These are phyloP conservation scores for Aspergillus homomorphus DNA, from an alignment of 495 filamentous ascomycete species.

Conservation along the genomic window DNA sequence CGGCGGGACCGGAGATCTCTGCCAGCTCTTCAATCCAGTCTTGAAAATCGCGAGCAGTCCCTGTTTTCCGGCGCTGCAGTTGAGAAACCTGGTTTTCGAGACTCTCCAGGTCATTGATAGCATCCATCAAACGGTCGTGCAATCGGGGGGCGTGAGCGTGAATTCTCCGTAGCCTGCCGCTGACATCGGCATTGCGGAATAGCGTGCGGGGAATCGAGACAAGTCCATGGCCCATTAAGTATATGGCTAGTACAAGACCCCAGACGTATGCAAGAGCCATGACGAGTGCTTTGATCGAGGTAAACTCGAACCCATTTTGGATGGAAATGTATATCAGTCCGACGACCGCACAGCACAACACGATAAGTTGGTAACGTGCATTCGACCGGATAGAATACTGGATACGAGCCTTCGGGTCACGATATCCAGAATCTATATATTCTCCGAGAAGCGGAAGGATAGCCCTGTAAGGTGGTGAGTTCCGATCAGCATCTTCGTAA, in stretches of 20 bases:
- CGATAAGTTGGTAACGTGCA: conserved; percentile 79
- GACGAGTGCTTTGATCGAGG: conserved; percentile 69
- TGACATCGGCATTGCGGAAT: conserved; percentile 70
- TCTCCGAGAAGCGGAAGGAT: conserved; percentile 92
- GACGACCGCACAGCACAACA: conserved; percentile 65
- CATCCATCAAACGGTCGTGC: conserved; percentile 85
- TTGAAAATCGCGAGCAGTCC: conserved; percentile 74
- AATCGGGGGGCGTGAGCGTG: conserved; percentile 76
- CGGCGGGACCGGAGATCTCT: conserved; percentile 67
- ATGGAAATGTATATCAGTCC: conserved; percentile 81
- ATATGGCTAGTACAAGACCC: conserved; percentile 86
- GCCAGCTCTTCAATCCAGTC: conserved; percentile 94
- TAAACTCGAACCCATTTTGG: conserved; percentile 66
- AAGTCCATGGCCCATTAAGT: conserved; percentile 94
- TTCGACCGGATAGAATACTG: conserved; percentile 82
- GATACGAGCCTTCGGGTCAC: conserved; percentile 74
- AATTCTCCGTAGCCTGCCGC: conserved; percentile 65
- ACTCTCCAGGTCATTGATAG: conserved; percentile 74
- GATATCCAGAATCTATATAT: conserved; percentile 89
- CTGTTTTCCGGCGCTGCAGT: conserved; percentile 76
- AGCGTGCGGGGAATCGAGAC: conserved; percentile 84
- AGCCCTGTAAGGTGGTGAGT: conserved; percentile 51
- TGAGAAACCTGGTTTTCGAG: conserved; percentile 75
- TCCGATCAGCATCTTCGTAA: conserved; percentile 6
- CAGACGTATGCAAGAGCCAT: conserved; percentile 95